Evolutionary conservation across 1,139 yeast genomes (phyloP), one percentile per base, ranked within the genome.

Genomic region (Eremothecium cymbalariae): DNA sequence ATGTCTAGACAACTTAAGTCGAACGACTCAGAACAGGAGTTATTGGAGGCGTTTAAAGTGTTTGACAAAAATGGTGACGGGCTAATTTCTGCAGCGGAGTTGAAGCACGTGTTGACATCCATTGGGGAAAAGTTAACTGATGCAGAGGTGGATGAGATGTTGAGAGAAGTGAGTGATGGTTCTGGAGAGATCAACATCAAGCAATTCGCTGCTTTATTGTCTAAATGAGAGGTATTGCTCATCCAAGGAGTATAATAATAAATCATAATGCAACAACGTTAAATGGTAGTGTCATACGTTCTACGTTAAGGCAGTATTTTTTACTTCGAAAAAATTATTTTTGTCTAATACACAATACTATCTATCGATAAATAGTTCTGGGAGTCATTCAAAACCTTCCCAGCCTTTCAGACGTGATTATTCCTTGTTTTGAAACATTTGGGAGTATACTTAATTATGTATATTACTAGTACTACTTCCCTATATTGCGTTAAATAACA

Each of bases 171-270:
- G 40, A 81, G 90, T 48, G 90, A 88, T 62, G 88, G 93, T 45
- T 94, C 90, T 50, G 97, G 97, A 38, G 94, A 83, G 63, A 90
- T 90, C 56, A 93, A 88, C 62, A 90, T 90, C 60, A 86, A 82
- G 57, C 98, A 90, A 64, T 90, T 90, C 61, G 93, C 93, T 45
- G 81, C 80, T 49, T 71, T 83, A 52, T 70, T 83, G 59, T 64
- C 72, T 27, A 64, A 62, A 51, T 62, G 51, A 47, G 11, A 9
- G 23, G 15, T 21, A 11, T 13, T 11, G 13, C 4, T 11, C 24
- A 21, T 5, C 12, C 24, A 21, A 21, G 24, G 13, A 11, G 24
- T n/a, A n/a, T n/a, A n/a, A n/a, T n/a, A n/a, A n/a, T n/a, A n/a
- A n/a, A n/a, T n/a, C n/a, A n/a, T n/a, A n/a, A n/a, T n/a, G n/a